phyloP scores from a whole-genome alignment of 176 grass and related monocot genomes.

The Bolboschoenus planiculmis region DNA sequence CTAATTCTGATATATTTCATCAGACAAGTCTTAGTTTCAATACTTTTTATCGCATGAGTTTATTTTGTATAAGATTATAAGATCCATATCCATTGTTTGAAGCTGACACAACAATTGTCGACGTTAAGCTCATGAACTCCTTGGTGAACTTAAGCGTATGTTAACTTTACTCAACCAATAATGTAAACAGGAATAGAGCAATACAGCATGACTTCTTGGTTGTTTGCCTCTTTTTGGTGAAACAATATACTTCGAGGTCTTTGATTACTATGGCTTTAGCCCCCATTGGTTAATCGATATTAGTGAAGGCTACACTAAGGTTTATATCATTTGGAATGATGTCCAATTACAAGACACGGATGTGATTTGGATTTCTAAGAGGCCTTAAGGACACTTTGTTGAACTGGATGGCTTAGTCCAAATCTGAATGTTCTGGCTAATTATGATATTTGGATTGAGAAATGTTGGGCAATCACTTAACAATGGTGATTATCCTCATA shows the following conservation, averaged over 20 bases:
- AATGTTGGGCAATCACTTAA: neutral
- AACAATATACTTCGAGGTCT: neutral
- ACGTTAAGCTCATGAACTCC: neutral
- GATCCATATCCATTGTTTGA: neutral
- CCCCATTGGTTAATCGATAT: neutral
- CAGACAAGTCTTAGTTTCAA: neutral
- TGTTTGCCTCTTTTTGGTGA: neutral
- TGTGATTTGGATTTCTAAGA: constrained; percentile 1
- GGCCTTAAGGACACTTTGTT: neutral
- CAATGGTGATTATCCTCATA: neutral
- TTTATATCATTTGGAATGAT: neutral
- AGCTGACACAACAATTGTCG: neutral
- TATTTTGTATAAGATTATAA: neutral
- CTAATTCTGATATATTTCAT: neutral
- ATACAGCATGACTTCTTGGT: neutral
- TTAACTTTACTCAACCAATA: neutral
- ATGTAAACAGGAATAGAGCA: neutral
- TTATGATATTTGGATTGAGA: neutral
- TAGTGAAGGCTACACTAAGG: neutral
- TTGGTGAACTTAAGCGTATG: neutral
- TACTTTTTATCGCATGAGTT: neutral
- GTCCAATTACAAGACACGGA: neutral
- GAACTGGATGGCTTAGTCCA: neutral
- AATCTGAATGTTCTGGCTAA: neutral
- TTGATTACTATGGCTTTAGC: neutral